Evolutionary conservation across 371 early-diverging fungal genomes (phyloP).

Genomic region (Mortierella sp.): DNA sequence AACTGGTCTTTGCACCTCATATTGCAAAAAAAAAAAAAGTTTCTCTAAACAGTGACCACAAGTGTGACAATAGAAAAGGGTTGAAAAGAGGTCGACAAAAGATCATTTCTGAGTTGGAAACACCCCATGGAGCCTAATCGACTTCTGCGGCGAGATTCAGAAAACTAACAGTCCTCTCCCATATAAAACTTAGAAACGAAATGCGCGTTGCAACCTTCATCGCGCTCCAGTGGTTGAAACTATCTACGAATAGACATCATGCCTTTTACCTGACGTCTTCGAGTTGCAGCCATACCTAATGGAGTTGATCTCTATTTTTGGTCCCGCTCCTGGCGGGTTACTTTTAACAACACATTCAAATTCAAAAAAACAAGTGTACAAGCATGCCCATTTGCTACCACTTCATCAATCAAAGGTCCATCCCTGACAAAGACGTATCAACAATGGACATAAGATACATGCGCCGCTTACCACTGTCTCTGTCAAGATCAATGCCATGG

Average conservation of each 20-base stretch:
- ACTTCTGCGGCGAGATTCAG: neutral
- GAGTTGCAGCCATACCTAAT: conserved; percentile 49
- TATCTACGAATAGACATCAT: conserved; percentile 51
- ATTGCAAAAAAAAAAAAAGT: too few species aligned
- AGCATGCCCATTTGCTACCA: too few species aligned
- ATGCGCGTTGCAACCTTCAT: neutral
- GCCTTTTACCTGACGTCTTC: conserved; percentile 58
- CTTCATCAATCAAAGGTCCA: too few species aligned
- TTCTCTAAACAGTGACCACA: too few species aligned
- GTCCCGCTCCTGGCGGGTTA: conserved; percentile 38
- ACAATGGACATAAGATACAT: too few species aligned
- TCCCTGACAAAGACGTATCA: too few species aligned
- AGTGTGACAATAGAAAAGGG: neutral
- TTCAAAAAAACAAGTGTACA: neutral
- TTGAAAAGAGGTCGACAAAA: neutral
- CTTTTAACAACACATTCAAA: neutral
- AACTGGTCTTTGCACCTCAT: too few species aligned
- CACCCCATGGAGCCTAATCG: neutral
- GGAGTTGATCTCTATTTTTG: conserved; percentile 52
- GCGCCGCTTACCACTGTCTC: too few species aligned
- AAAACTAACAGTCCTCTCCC: neutral
- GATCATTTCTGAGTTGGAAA: neutral
- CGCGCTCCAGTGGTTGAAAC: conserved; percentile 53
- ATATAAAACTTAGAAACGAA: neutral
- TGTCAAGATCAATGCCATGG: too few species aligned